These are phyloP conservation scores for Trichoderma gracile DNA, from an alignment of 2,329 filamentous ascomycete genomes.

Conservation along the genomic window DNA sequence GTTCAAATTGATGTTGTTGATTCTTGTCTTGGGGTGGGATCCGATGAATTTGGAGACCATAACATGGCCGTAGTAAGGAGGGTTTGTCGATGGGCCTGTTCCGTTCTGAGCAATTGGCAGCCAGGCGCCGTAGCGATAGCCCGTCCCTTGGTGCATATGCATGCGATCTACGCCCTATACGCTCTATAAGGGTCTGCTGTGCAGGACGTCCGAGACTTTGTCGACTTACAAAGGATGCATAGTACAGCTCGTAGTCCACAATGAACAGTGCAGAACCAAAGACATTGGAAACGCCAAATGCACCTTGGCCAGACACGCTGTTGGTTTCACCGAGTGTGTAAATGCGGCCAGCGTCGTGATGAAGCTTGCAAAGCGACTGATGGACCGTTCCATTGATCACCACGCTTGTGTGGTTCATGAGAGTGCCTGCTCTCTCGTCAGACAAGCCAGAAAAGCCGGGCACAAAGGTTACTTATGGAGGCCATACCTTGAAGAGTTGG, in stretches of 20 bases:
- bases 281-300: conserved; percentile 20
- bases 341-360: conserved; percentile 9
- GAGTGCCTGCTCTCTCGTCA: conserved; percentile 4
- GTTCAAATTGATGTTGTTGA: conserved; percentile 16
- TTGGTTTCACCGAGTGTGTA: conserved; percentile 22
- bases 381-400: conserved; percentile 19
- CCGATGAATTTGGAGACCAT: conserved; percentile 24
- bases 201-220: accelerated
- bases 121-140: conserved; percentile 23
- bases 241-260: conserved; percentile 24
- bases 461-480: no score
- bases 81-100: conserved; percentile 19
- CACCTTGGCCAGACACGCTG: conserved; percentile 20
- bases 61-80: conserved; percentile 23
- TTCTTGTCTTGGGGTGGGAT: conserved; percentile 9
- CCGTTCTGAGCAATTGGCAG: conserved; percentile 21
- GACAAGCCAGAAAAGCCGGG: no score
- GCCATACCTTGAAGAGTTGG: conserved; percentile 6
- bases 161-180: conserved; percentile 11
- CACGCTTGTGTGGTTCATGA: conserved; percentile 23
- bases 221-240: conserved; percentile 12
- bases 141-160: conserved; percentile 23
- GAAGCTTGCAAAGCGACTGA: conserved; percentile 10
- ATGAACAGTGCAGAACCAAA: conserved; percentile 23
- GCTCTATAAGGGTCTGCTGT: background rate